Evolutionary conservation across 2,329 filamentous ascomycete species (phyloP), one percentile per base, ranked within the genome.

Genomic region (Alternaria triticimaculans): DNA sequence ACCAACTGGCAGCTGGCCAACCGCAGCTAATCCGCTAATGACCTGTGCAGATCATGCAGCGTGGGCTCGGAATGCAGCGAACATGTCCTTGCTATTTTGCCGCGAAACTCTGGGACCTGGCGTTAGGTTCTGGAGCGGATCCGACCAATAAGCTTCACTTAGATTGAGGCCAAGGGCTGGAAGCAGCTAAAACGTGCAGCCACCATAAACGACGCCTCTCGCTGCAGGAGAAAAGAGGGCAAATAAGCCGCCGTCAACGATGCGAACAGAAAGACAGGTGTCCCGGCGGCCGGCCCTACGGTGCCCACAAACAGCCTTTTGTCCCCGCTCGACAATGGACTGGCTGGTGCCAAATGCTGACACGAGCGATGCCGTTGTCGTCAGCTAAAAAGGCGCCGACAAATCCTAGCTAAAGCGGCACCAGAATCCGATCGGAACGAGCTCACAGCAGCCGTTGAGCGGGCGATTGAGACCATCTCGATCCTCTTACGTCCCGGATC

Each of bases 201-300:
- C 67, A 71, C 71, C 63, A 59, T 66, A 65, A 65, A 69, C 58
- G 68, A 67, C 69, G 66, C 66, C 49, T 55, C 55, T 60, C 58
- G 63, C 66, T 67, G 63, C 63, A 64, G 53, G 37, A 59, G 58
- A 85, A 43, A 23, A 84, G 88, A 89, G 91, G 65, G 85, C 58
- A 67, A 58, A 58, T 59, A 60, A 58, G 61, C 57, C 50, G 61
- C 60, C 57, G 37, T 58, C 54, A 26, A 64, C 46, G 63, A 65
- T 62, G 60, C 68, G 56, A 51, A 49, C 54, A 51, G 55, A 20
- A 49, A 46, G 53, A 55, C 49, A 48, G 45, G 55, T 57, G 62
- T 56, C 37, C 55, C 67, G 66, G 69, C 63, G 48, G 55, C 51
- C 68, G 66, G 68, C 55, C 71, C 64, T 71, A 44, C 45, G 56